phyloP scores from a whole-genome alignment of 345 rosid genomes.

The Brassica cretica region DNA sequence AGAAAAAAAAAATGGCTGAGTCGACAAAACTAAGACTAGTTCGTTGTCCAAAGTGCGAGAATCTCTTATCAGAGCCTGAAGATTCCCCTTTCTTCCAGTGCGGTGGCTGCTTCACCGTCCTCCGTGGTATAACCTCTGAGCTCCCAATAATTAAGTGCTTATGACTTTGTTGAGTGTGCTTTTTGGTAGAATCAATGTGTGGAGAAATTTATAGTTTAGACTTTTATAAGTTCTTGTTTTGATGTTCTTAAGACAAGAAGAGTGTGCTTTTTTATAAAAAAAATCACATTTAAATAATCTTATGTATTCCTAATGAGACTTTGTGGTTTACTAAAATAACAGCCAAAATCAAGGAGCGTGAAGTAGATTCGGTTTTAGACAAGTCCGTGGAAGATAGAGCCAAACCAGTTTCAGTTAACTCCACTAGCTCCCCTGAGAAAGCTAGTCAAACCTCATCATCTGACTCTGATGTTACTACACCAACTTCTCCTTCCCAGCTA shows the following conservation, averaged over 20 bases:
- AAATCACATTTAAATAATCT: background rate
- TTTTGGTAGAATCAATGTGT: background rate
- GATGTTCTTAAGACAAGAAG: background rate
- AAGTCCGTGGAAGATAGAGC: constrained; percentile 50
- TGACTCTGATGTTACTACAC: constrained; percentile 56
- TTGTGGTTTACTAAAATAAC: constrained; percentile 28
- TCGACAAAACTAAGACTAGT: constrained; percentile 73
- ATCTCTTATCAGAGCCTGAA: constrained; percentile 80
- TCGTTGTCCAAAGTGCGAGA: constrained; percentile 89
- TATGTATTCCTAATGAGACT: constrained; percentile 1
- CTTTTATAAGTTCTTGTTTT: background rate
- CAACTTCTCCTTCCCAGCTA: constrained; percentile 34
- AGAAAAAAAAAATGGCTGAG: constrained; percentile 51
- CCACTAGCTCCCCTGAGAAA: constrained; percentile 31
- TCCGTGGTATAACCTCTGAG: constrained; percentile 54
- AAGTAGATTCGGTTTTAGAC: constrained; percentile 47
- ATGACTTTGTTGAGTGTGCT: background rate
- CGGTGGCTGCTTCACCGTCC: constrained; percentile 96
- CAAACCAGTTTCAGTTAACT: constrained; percentile 46
- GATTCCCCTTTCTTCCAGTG: constrained; percentile 83
- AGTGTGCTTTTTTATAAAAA: no score
- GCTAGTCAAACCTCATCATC: constrained; percentile 46
- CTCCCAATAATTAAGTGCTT: background rate
- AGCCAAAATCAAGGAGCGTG: constrained; percentile 59
- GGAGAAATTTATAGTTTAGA: background rate